These are phyloP conservation scores for Colletotrichum orbiculare DNA, from an alignment of 2,329 filamentous ascomycete genomes.

Conservation along the genomic window DNA sequence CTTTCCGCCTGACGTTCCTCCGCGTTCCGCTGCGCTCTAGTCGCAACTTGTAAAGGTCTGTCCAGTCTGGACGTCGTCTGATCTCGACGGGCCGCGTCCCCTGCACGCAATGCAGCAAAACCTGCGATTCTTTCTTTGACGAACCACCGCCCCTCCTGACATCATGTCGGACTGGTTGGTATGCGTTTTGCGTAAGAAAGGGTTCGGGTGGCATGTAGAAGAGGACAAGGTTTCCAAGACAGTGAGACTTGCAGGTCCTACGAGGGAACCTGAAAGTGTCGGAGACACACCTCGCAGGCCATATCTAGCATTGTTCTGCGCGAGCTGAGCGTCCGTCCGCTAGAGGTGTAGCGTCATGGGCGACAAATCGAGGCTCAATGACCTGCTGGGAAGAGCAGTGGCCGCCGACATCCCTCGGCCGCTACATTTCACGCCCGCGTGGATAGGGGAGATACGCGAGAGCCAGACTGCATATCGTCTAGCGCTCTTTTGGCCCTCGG, in stretches of 20 bases:
- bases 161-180: not conserved
- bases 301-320: no score
- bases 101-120: not conserved
- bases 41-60: not conserved
- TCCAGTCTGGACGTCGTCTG: not conserved
- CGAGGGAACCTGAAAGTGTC: no score
- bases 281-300: no score
- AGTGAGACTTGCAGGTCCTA: not conserved
- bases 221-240: not conserved
- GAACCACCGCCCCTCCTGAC: not conserved
- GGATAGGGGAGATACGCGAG: no score
- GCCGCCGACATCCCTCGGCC: no score
- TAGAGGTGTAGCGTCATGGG: no score
- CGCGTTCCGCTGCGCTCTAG: not conserved
- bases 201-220: not conserved
- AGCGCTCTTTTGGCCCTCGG: no score
- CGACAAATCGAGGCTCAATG: no score
- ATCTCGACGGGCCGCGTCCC: not conserved
- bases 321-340: no score
- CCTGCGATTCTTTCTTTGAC: not conserved
- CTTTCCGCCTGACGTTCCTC: not conserved
- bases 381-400: no score
- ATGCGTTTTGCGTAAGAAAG: not conserved
- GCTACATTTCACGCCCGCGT: no score
- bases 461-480: no score